These are phyloP conservation scores for Exophiala calicioides DNA, from an alignment of 2,329 filamentous ascomycete species.

Conservation along the genomic window DNA sequence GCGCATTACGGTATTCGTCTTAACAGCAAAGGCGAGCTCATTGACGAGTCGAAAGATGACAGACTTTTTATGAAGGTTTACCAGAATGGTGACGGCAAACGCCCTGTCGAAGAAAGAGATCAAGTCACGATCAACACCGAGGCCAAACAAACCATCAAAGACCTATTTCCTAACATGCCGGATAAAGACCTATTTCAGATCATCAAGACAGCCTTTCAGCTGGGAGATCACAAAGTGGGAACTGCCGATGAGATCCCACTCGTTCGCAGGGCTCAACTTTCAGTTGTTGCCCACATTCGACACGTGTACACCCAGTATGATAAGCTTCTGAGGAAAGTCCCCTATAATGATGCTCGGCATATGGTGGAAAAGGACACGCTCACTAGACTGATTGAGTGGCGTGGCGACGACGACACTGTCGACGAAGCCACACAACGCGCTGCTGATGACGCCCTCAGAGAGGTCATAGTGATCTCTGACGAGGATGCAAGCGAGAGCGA, in stretches of 20 bases:
- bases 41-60: constrained; percentile 33
- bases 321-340: constrained; percentile 53
- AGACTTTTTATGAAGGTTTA: constrained; percentile 28
- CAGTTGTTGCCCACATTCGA: constrained; percentile 63
- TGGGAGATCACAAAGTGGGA: constrained; percentile 60
- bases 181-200: constrained; percentile 59
- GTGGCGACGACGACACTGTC: constrained; percentile 59
- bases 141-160: constrained; percentile 59
- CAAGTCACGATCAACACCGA: constrained; percentile 56
- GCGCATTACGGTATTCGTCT: constrained; percentile 49
- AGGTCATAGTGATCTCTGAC: constrained; percentile 65
- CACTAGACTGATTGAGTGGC: constrained; percentile 62
- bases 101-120: constrained; percentile 27
- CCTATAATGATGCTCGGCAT: constrained; percentile 57
- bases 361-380: constrained; percentile 58
- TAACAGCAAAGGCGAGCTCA: constrained; percentile 50
- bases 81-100: constrained; percentile 22
- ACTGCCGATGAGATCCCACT: constrained; percentile 56
- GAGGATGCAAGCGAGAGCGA: constrained; percentile 55
- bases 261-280: constrained; percentile 60
- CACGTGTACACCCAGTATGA: constrained; percentile 66
- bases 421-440: constrained; percentile 52
- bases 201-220: constrained; percentile 61
- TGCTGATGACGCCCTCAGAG: constrained; percentile 63
- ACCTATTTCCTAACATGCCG: constrained; percentile 65